Percentiles rank a stretch among this genome's conserved stretches.
Conservation (phyloP, 768 basidiomycete species). For the Podaxis sp. region DNA sequence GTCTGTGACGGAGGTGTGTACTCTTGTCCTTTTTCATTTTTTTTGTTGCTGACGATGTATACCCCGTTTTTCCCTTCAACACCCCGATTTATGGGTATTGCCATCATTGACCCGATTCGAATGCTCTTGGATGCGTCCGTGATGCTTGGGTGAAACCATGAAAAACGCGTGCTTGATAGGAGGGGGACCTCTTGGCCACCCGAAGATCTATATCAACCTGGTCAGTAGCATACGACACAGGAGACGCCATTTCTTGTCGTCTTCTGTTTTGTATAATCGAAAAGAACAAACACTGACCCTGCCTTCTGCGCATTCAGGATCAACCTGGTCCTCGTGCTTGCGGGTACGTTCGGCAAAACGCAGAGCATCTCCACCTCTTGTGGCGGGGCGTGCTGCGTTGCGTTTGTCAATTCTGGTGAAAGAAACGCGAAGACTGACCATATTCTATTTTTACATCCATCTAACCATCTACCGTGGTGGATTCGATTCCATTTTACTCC, state of each 20-base stretch:
- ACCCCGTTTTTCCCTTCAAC: neutral
- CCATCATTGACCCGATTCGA: neutral
- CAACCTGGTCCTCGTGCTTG: conserved; percentile 83
- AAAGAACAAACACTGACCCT: conserved; percentile 10
- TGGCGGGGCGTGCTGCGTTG: neutral
- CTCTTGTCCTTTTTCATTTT: neutral
- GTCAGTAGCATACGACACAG: conserved; percentile 39
- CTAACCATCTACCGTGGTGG: neutral
- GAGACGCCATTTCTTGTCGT: neutral
- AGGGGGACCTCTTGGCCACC: conserved; percentile 92
- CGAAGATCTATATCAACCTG: conserved; percentile 94
- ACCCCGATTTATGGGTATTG: neutral
- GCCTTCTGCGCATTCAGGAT: conserved; percentile 48
- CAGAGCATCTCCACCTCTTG: conserved; percentile 1
- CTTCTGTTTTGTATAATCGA: neutral
- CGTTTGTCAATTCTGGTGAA: neutral
- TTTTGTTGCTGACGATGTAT: neutral
- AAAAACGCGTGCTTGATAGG: conserved; percentile 42
- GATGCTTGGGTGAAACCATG: neutral
- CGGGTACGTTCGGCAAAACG: conserved; percentile 59
- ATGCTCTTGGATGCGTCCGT: neutral
- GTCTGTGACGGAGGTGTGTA: conserved; percentile 92
- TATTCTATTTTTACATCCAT: neutral
- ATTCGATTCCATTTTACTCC: neutral
- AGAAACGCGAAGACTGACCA: conserved; percentile 2